Evolutionary conservation across 345 rosid species (phyloP).

Genomic region (Brassica incana): DNA sequence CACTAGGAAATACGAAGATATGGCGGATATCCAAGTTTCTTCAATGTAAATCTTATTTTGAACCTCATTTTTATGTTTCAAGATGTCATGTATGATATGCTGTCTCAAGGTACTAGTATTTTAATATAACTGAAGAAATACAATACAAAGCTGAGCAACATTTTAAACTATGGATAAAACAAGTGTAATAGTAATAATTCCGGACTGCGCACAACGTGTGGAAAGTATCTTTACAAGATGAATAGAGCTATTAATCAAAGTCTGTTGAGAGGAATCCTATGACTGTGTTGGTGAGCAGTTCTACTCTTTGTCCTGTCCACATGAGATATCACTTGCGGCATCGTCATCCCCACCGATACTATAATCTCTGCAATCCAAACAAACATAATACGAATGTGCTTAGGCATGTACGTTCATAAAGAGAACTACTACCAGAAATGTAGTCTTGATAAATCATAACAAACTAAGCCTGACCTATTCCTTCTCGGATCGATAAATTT

Average conservation of each 20-base stretch:
- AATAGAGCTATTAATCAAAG: constrained; percentile 27
- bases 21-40: no score
- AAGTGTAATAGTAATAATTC: background rate
- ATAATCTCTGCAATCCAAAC: constrained; percentile 63
- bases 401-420: background rate
- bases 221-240: constrained; percentile 1
- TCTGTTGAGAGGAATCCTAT: constrained; percentile 60
- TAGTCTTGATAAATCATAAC: background rate
- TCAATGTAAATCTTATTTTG: no score
- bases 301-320: constrained; percentile 45
- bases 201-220: background rate
- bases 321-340: constrained; percentile 76
- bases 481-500: constrained; percentile 83
- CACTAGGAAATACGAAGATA: no score
- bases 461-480: constrained; percentile 61
- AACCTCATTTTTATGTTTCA: background rate
- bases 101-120: background rate
- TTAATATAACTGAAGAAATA: background rate
- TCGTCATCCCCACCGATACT: constrained; percentile 86
- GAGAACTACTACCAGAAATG: background rate
- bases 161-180: background rate
- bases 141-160: background rate
- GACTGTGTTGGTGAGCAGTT: constrained; percentile 47
- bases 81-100: background rate
- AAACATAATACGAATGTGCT: background rate